These are phyloP conservation scores for Aeminium ludgeri DNA, from an alignment of 495 filamentous ascomycete genomes.

Conservation along the genomic window DNA sequence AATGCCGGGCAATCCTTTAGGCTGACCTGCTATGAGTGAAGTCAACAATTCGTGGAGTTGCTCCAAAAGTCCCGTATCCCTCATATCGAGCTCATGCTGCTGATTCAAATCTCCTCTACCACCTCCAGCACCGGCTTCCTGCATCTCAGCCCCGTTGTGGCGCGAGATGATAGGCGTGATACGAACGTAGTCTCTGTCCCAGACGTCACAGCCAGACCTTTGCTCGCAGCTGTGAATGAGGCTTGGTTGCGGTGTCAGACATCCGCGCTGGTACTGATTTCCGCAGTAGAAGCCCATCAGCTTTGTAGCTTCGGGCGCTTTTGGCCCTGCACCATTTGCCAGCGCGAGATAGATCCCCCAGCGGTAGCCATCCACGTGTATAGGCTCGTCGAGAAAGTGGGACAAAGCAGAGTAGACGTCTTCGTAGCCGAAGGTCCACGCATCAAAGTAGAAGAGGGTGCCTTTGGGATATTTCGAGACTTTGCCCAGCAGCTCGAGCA, in stretches of 20 bases:
- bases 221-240: constrained; percentile 81
- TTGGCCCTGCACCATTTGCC: constrained; percentile 14
- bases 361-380: constrained; percentile 77
- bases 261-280: constrained; percentile 50
- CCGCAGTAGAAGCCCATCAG: constrained; percentile 64
- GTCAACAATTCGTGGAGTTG: constrained; percentile 21
- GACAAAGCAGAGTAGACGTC: constrained; percentile 81
- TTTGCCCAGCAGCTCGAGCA: constrained; percentile 56
- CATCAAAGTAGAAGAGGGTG: constrained; percentile 67
- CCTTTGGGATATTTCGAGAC: constrained; percentile 51
- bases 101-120: constrained; percentile 60
- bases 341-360: constrained; percentile 55
- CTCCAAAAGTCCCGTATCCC: constrained; percentile 17
- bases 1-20: constrained; percentile 21
- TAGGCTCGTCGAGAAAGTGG: constrained; percentile 46
- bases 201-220: constrained; percentile 42
- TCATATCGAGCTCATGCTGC: constrained; percentile 44
- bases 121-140: constrained; percentile 62
- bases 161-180: constrained; percentile 61
- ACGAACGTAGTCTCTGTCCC: constrained; percentile 43
- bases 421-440: constrained; percentile 88
- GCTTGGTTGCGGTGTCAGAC: constrained; percentile 45
- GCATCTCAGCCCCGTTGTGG: constrained; percentile 40
- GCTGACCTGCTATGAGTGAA: constrained; percentile 25
- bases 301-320: constrained; percentile 40